Base-by-base conservation (phyloP, 441 rosid genomes). In the Isatis lusitanica region DNA sequence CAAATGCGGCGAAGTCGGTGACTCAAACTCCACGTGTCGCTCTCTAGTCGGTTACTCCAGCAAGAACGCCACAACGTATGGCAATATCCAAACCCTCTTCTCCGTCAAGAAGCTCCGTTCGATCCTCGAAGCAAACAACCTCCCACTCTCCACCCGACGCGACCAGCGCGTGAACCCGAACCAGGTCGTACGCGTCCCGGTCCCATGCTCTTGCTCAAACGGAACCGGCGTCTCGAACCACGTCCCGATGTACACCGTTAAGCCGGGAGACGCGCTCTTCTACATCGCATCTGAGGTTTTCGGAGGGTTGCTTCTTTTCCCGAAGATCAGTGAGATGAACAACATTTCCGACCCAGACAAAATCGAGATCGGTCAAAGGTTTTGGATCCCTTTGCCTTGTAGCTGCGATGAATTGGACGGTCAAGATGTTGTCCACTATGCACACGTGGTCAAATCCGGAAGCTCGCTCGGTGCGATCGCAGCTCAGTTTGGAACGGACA, bases 371-470 rank as follows among this genome's bases (percentile, higher is more conserved):
- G 97, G 91, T 68, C 82, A 85, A 75, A 24, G 36, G 53, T 78
- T 92, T 50, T 71, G 74, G 82, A 85, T 92, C 60, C 97, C 99
- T 9, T 67, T 95, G 55, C 99, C 97, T 4, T 95, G 98, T 75
- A 92, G 96, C 83, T 91, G 98, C 10, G 97, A 92, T 7, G 74
- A 79, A 1, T 84, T 86, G 52, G 75, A 58, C 6, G 88, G 88
- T 35, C 17, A 66, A 50, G 76, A 56, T 66, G 94, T 87, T 57
- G 90, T 90, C 1, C 99, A 92, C 68, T 91, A 89, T 30, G 93
- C 92, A 3, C 93, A 84, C 43, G 66, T 90, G 33, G 93, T 88
- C 36, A 66, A 61, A 60, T 1, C 30, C 0, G 84, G 83, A 56
- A 91, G 89, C 77, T 40, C 93, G 2, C 61, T 95, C 55, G 79